These are phyloP conservation scores for Didymella segeticola DNA, from an alignment of 2,329 filamentous ascomycete genomes.

Conservation along the genomic window DNA sequence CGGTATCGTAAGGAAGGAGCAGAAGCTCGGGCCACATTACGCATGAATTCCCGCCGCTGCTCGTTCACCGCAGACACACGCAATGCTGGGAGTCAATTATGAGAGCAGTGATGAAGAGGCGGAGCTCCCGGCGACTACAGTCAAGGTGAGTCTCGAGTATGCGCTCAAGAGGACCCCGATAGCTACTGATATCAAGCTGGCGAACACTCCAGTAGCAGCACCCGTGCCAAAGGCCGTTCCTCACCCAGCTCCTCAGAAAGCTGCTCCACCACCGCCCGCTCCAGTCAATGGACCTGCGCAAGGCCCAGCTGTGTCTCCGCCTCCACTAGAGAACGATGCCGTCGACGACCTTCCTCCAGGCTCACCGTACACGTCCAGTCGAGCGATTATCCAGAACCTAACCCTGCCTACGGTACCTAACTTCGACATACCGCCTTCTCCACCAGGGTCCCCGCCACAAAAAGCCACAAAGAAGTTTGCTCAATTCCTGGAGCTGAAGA, in stretches of 20 bases:
- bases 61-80: conserved; percentile 13
- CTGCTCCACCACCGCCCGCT: conserved; percentile 14
- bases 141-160: conserved; percentile 49
- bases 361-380: conserved; percentile 73
- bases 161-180: conserved; percentile 45
- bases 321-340: conserved; percentile 22
- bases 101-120: conserved; percentile 58
- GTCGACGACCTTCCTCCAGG: conserved; percentile 35
- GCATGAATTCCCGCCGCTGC: not conserved
- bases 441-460: conserved; percentile 61
- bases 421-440: conserved; percentile 76
- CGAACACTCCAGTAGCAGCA: conserved; percentile 28
- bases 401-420: conserved; percentile 76
- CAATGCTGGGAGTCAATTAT: conserved; percentile 53
- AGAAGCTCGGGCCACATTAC: conserved; percentile 7
- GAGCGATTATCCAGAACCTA: conserved; percentile 71
- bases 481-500: conserved; percentile 79
- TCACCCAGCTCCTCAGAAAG: conserved; percentile 14
- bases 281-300: conserved; percentile 35
- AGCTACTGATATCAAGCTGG: conserved; percentile 56
- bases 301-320: conserved; percentile 36
- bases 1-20: not conserved
- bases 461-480: conserved; percentile 70
- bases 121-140: conserved; percentile 40
- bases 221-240: conserved; percentile 17